Conservation (phyloP, 176 grass and related monocot genomes). For the Musa acuminata region DNA sequence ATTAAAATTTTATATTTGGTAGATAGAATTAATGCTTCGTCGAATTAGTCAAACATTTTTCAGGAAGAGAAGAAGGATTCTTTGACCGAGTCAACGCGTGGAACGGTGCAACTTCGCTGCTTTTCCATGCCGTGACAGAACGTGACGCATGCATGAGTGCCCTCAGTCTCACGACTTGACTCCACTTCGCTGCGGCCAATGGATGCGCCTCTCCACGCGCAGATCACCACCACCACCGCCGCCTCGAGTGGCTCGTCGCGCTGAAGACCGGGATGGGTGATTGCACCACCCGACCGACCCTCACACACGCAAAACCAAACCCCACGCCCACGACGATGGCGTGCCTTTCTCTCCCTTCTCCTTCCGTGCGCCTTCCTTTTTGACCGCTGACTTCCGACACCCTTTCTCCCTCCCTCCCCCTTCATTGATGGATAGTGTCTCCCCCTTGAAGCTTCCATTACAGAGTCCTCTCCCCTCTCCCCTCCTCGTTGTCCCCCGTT, state of each 20-base stretch:
- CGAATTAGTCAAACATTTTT: too few relatives aligned
- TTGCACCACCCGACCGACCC: neutral
- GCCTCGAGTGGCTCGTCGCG: neutral
- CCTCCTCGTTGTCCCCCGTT: neutral
- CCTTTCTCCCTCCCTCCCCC: too few relatives aligned
- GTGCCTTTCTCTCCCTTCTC: neutral
- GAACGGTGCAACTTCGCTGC: neutral
- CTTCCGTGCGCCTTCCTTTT: neutral
- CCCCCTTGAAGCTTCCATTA: neutral
- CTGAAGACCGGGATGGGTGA: neutral
- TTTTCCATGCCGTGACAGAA: neutral
- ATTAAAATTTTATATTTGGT: too few relatives aligned
- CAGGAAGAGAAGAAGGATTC: too few relatives aligned
- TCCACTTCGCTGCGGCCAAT: neutral
- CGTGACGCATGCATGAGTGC: neutral
- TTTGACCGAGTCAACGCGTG: too few relatives aligned
- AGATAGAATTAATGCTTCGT: too few relatives aligned
- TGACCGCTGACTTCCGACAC: slow-evolving; percentile 8
- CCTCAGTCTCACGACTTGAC: neutral
- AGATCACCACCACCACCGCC: neutral
- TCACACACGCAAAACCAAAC: slow-evolving; percentile 20
- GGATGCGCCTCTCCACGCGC: neutral
- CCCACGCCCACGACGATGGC: slow-evolving; percentile 18
- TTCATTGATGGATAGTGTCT: neutral
- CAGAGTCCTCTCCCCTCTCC: neutral